Percentiles rank a stretch among this genome's conserved stretches.
Evolutionary conservation across 139 green algal genomes (phyloP).

Genomic region (Micromonas pusilla): DNA sequence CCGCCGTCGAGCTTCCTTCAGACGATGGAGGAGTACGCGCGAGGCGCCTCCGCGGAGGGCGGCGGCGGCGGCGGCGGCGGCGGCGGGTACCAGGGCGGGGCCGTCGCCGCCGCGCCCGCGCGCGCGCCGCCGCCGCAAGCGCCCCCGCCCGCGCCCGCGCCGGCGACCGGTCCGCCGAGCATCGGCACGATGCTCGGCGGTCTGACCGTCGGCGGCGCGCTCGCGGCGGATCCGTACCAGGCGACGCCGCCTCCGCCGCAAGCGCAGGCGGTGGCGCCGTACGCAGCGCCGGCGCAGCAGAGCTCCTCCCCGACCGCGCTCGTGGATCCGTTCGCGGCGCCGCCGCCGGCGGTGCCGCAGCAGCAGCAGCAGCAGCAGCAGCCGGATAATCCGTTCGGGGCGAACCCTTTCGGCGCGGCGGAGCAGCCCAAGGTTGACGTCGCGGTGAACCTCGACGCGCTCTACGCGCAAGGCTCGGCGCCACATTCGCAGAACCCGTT

Average conservation of each 20-base stretch:
- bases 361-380: not conserved
- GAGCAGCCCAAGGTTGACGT: not conserved
- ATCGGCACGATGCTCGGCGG: not conserved
- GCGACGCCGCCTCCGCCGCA: not conserved
- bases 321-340: not conserved
- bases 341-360: not conserved
- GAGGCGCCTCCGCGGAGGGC: constrained; percentile 42
- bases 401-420: constrained; percentile 1
- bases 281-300: not conserved
- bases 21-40: constrained; percentile 78
- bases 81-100: not conserved
- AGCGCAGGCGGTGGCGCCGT: no score
- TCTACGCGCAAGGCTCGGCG: constrained; percentile 12
- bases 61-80: not conserved
- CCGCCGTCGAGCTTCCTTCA: constrained; percentile 75
- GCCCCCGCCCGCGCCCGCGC: not conserved
- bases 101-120: not conserved
- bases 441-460: not conserved
- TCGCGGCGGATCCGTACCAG: not conserved
- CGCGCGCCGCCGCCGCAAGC: not conserved
- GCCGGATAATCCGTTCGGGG: constrained; percentile 4
- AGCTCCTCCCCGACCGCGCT: not conserved
- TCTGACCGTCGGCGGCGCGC: not conserved
- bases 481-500: not conserved
- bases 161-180: no score